A percentile compares a stretch with the other conserved stretches of the same genome.
Evolutionary conservation across 306 rosid species (phyloP).

Genomic region (Lablab purpureus): DNA sequence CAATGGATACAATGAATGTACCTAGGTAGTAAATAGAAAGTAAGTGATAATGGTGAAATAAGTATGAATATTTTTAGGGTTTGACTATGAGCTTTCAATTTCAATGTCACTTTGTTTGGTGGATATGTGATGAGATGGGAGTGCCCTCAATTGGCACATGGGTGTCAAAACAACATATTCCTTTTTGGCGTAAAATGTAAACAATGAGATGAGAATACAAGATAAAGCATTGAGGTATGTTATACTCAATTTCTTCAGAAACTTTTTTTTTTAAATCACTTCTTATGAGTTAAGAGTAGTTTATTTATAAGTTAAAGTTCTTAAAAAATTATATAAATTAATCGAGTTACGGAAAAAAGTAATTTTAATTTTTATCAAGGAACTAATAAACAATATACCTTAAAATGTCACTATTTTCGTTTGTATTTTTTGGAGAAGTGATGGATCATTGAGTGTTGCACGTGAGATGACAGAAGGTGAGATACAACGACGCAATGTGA

Average conservation of each 20-base stretch:
- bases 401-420: no score
- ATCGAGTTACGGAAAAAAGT: no score
- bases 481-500: slow-evolving; percentile 27
- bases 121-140: slow-evolving; percentile 38
- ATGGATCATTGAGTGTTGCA: slow-evolving; percentile 22
- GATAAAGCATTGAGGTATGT: no score
- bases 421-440: neutral
- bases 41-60: slow-evolving; percentile 30
- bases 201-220: slow-evolving; percentile 42
- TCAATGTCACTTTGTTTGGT: slow-evolving; percentile 34
- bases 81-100: slow-evolving; percentile 39
- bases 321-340: no score
- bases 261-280: no score
- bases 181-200: slow-evolving; percentile 51
- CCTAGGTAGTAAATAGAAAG: slow-evolving; percentile 13
- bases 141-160: slow-evolving; percentile 46
- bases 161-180: slow-evolving; percentile 52
- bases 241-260: no score
- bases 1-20: slow-evolving; percentile 14
- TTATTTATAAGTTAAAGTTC: no score
- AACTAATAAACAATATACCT: no score
- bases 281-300: no score
- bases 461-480: slow-evolving; percentile 47
- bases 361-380: no score
- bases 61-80: neutral